Evolutionary conservation across 139 green algal genomes (phyloP), one percentile per base, ranked within the genome.

Genomic region (Chlorella sp.): DNA sequence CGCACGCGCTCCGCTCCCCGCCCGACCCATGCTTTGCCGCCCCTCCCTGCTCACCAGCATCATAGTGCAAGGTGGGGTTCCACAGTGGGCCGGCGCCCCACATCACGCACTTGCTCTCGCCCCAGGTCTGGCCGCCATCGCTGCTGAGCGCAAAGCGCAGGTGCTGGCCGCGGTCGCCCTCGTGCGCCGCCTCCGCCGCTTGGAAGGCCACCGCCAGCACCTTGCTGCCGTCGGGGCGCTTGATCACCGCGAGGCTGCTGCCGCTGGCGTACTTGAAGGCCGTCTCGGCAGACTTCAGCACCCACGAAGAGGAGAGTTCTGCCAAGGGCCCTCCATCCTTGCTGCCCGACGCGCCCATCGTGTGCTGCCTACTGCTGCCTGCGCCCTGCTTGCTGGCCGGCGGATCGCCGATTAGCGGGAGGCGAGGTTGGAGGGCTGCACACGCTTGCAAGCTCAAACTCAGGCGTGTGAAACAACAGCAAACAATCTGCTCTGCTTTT

Each of bases 1-100:
- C 42, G 78, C 28, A 12, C 21, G 2, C 22, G 12, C 78, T n/a
- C 48, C 81, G 5, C 5, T 0, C 81, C 0, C 0, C 80, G 69
- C 80, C 42, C 48, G 42, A 28, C 30, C 21, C 19, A 34, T 57
- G 48, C 57, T n/a, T n/a, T 68, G 9, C 48, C 42, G 19, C 79
- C 79, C 40, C 79, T 21, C 4, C 81, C 60, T 15, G 34, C 86
- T 53, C 36, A 89, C 82, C 60, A 37, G 83, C 34, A 75, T 92
- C 85, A n/a, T 83, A 92, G 85, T 89, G 81, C 64, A 93, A 88
- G 22, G 90, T 37, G 19, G 91, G 91, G 32, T 60, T 80, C 91
- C 91, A 93, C 19, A 91, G 53, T 32, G 91, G 89, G n/a, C 21
- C 34, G 0, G 85, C 24, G n/a, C 89, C 91, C 84, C 84, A 92